A percentile compares a stretch with the other conserved stretches of the same genome.
These are phyloP conservation scores for Stenogyne calaminthoides DNA, from an alignment of 305 asterid genomes.

Conservation along the genomic window DNA sequence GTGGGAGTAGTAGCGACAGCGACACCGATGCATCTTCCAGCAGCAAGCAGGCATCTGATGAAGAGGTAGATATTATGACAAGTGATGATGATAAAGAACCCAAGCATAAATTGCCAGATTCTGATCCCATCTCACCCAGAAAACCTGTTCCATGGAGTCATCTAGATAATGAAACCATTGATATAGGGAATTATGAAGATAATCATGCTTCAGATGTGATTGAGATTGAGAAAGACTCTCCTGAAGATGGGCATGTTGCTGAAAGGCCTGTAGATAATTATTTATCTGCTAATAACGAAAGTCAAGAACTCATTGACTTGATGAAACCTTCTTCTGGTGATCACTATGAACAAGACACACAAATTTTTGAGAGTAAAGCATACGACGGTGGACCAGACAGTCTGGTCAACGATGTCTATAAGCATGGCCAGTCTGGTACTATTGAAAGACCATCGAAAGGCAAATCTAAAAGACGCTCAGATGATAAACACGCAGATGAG, in stretches of 20 bases:
- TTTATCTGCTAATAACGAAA: slow-evolving; percentile 49
- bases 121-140: slow-evolving; percentile 45
- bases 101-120: slow-evolving; percentile 49
- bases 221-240: slow-evolving; percentile 70
- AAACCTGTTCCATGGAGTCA: slow-evolving; percentile 50
- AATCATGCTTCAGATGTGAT: slow-evolving; percentile 52
- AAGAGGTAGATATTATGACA: slow-evolving; percentile 88
- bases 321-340: slow-evolving; percentile 39
- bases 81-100: slow-evolving; percentile 71
- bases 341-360: slow-evolving; percentile 43
- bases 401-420: slow-evolving; percentile 44
- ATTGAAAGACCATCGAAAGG: slow-evolving; percentile 47
- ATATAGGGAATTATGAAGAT: slow-evolving; percentile 56
- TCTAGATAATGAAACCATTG: slow-evolving; percentile 51
- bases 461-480: slow-evolving; percentile 57
- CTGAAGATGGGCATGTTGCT: slow-evolving; percentile 44
- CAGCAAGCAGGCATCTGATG: slow-evolving; percentile 97
- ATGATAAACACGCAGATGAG: slow-evolving; percentile 51
- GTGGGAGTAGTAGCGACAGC: slow-evolving; percentile 86
- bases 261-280: slow-evolving; percentile 40
- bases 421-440: slow-evolving; percentile 46
- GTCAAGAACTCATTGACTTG: slow-evolving; percentile 50
- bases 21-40: slow-evolving; percentile 87
- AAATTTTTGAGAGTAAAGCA: slow-evolving; percentile 32
- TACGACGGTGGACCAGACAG: slow-evolving; percentile 42